Base-by-base conservation (phyloP, 108 stramenopile species). In the Fistulifera pelliculosa region DNA sequence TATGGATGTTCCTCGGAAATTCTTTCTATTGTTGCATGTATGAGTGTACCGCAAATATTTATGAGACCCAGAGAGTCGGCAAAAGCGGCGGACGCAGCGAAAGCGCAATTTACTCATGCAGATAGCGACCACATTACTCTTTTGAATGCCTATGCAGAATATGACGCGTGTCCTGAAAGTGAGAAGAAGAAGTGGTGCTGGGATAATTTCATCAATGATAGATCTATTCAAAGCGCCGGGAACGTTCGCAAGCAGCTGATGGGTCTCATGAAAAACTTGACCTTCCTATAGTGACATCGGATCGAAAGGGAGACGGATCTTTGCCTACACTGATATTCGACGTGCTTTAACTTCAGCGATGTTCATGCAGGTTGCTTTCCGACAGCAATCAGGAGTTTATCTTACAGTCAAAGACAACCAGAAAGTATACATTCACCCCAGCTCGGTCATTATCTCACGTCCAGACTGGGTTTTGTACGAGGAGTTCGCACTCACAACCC, bases 361-460 rank as follows among this genome's bases (percentile, higher is more conserved):
- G 81, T 98, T 94, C 69, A 89, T 93, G 94, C 87, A 98, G 63
- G 93, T 94, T 15, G 99, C 99, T 0, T 94, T 93, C 62, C 69
- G 91, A 7, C 93, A 98, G 70, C 69, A 88, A 22, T 54, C 78
- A 17, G 99, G 97, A 13, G 88, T 81, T 26, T 99, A 99, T 69
- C 67, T 98, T 50, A 99, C 99, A 2, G 77, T 96, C 25, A 99
- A 99, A 69, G 99, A 99, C 70, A 96, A 98, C 64, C 99, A 99
- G 64, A 70, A 92, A 3, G 99, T 99, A 1, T 68, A 73, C 25
- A 80, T 98, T 49, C 99, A 99, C 68, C 99, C 99, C 1, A 71
- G 91, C 19, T 94, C 93, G 2, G 91, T 87, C 10, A 71, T 99
- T 17, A 77, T 78, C 40, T 73, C 63, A 45, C 94, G 94, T 62